These are phyloP conservation scores for Silybum marianum DNA, from an alignment of 129 eudicot genomes.

Conservation along the genomic window DNA sequence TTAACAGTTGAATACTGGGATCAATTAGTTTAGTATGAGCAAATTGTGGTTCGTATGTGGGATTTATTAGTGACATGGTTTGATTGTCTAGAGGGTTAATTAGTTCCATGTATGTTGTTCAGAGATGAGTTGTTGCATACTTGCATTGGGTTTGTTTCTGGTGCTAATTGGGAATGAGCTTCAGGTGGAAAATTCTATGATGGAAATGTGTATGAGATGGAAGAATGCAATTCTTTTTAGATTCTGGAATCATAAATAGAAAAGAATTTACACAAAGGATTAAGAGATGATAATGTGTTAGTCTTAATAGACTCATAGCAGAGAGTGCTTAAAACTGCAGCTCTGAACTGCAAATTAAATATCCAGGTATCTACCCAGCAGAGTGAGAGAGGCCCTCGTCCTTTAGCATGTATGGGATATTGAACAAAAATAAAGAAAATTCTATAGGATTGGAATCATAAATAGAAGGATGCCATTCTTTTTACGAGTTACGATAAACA, in stretches of 20 bases:
- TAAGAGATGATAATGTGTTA: no score
- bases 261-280: not conserved
- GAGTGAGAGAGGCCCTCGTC: no score
- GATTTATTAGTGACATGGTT: not conserved
- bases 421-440: no score
- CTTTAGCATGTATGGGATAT: no score
- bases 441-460: no score
- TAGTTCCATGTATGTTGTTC: not conserved
- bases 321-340: no score
- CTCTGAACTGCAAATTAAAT: no score
- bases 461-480: no score
- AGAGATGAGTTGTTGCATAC: not conserved
- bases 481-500: not conserved
- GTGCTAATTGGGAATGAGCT: not conserved
- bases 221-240: conserved; percentile 1
- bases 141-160: not conserved
- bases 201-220: not conserved
- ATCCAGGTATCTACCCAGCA: no score
- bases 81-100: not conserved
- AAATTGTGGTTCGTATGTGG: not conserved
- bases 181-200: not conserved
- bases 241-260: not conserved
- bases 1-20: not conserved
- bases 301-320: no score
- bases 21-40: not conserved